phyloP scores from a whole-genome alignment of 2,329 filamentous ascomycete genomes.

The Fusarium drepaniforme region DNA sequence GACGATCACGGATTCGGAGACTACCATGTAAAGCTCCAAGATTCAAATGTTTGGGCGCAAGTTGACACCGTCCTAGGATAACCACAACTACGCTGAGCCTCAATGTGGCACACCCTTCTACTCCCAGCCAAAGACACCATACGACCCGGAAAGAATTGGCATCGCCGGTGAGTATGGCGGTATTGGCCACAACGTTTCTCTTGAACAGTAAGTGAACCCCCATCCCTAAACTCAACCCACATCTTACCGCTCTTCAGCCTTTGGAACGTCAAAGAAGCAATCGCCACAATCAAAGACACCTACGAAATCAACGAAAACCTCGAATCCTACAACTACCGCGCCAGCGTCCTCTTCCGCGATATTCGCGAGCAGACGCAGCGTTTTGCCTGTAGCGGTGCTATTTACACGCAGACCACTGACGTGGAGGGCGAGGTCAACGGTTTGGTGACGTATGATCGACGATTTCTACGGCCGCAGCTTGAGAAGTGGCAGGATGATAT shows the following conservation, averaged over 20 bases:
- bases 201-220: constrained; percentile 50
- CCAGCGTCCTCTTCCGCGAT: constrained; percentile 69
- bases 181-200: constrained; percentile 73
- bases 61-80: constrained; percentile 57
- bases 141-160: constrained; percentile 70
- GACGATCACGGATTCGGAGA: constrained; percentile 76
- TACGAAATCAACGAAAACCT: constrained; percentile 74
- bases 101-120: constrained; percentile 80
- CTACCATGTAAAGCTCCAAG: constrained; percentile 50
- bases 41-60: accelerated
- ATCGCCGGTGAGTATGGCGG: constrained; percentile 81
- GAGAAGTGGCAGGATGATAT: constrained; percentile 73
- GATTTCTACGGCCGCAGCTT: constrained; percentile 67
- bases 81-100: constrained; percentile 78
- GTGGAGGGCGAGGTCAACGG: constrained; percentile 83
- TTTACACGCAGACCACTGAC: constrained; percentile 82
- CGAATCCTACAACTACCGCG: constrained; percentile 75
- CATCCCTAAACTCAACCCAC: accelerated
- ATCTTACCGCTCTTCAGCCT: constrained; percentile 61
- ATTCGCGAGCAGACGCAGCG: constrained; percentile 70
- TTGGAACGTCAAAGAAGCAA: constrained; percentile 72
- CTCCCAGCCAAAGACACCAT: constrained; percentile 66
- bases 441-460: constrained; percentile 75
- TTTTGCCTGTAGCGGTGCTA: constrained; percentile 74
- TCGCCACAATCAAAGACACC: constrained; percentile 72